Evolutionary conservation across 331 rosid genomes (phyloP).

Genomic region (Ulmus americana): DNA sequence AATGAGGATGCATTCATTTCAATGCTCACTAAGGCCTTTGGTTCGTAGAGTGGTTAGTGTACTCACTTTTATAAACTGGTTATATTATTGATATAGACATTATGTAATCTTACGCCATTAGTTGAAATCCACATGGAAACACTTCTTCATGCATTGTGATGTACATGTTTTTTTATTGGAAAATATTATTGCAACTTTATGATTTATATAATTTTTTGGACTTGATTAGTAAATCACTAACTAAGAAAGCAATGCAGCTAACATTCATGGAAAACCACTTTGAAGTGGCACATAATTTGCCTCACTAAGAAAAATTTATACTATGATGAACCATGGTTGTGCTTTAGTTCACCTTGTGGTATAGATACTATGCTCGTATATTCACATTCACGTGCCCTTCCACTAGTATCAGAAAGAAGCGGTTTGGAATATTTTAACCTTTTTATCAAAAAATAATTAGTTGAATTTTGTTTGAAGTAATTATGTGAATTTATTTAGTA

Average conservation of each 20-base stretch:
- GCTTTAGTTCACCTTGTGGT: too few species aligned
- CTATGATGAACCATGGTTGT: not conserved
- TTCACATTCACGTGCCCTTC: too few species aligned
- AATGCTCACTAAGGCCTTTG: constrained; percentile 65
- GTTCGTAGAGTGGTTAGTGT: constrained; percentile 79
- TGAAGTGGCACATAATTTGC: constrained; percentile 37
- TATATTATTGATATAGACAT: constrained; percentile 1
- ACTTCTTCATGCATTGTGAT: constrained; percentile 1
- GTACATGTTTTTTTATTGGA: constrained; percentile 13
- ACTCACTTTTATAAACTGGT: not conserved
- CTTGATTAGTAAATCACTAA: constrained; percentile 14
- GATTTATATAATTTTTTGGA: constrained; percentile 15
- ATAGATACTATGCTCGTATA: too few species aligned
- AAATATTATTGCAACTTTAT: constrained; percentile 13
- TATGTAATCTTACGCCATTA: not conserved
- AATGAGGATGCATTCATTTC: constrained; percentile 42
- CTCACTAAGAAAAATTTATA: not conserved
- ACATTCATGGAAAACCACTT: constrained; percentile 29
- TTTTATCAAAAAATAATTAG: too few species aligned
- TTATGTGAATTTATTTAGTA: too few species aligned
- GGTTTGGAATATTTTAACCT: too few species aligned
- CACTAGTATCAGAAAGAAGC: too few species aligned
- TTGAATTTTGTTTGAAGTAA: too few species aligned
- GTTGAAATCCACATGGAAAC: not conserved
- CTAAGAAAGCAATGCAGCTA: constrained; percentile 30